A percentile compares a stretch with the other conserved stretches of the same genome.
phyloP scores from a whole-genome alignment of 2,329 filamentous ascomycete genomes.

The Fusarium coffeatum region DNA sequence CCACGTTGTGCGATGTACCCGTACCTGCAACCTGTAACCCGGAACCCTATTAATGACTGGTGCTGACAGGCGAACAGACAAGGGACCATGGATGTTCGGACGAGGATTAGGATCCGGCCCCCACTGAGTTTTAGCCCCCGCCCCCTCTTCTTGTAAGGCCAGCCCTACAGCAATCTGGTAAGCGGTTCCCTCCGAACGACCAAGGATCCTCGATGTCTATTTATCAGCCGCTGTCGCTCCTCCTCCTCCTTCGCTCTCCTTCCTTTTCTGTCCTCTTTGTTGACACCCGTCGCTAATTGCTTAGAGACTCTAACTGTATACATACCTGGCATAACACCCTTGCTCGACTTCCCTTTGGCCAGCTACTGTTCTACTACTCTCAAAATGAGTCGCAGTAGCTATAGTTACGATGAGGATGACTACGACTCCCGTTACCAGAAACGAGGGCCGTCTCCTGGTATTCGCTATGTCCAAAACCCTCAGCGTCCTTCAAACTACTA shows the following conservation, averaged over 20 bases:
- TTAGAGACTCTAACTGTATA: background rate
- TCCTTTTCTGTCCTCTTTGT: background rate
- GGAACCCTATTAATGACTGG: background rate
- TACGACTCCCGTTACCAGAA: slow-evolving; percentile 63
- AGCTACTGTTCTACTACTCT: background rate
- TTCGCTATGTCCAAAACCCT: slow-evolving; percentile 60
- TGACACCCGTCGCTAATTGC: background rate
- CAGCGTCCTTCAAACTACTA: slow-evolving; percentile 53
- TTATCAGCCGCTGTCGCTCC: slow-evolving; percentile 1
- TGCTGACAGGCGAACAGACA: background rate
- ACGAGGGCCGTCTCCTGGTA: slow-evolving; percentile 55
- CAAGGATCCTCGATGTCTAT: slow-evolving; percentile 11
- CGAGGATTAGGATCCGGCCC: slow-evolving; percentile 16
- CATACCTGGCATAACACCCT: background rate
- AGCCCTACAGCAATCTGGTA: slow-evolving; percentile 40
- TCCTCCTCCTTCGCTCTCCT: slow-evolving; percentile 9
- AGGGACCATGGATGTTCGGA: slow-evolving; percentile 14
- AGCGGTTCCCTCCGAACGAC: slow-evolving; percentile 13
- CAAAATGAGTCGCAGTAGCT: slow-evolving; percentile 51
- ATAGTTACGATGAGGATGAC: slow-evolving; percentile 66
- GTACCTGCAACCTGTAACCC: background rate
- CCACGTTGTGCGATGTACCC: background rate
- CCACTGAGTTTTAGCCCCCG: slow-evolving; percentile 38
- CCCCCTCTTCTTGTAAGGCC: slow-evolving; percentile 18
- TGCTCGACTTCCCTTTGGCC: background rate